Percentiles rank a stretch among this genome's conserved stretches.
phyloP scores from a whole-genome alignment of 1,284 basidiomycete genomes.

The Sanghuangporus weigelae region DNA sequence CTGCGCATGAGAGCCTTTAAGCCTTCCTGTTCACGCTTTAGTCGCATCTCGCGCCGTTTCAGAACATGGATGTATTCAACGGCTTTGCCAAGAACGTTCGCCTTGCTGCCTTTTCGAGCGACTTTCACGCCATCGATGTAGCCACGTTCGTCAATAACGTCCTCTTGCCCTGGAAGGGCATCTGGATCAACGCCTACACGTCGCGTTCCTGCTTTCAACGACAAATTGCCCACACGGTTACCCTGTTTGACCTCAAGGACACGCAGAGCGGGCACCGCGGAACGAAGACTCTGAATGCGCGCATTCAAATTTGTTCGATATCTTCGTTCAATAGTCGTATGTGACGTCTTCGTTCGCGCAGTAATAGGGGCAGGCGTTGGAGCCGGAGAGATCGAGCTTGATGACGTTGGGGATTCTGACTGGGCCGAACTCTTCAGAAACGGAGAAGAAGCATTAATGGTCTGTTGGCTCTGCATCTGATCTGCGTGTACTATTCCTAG shows the following conservation, averaged over 20 bases:
- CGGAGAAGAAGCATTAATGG: conserved; percentile 25
- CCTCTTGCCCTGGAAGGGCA: conserved; percentile 32
- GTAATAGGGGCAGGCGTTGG: conserved; percentile 25
- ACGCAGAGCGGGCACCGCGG: conserved; percentile 78
- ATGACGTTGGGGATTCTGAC: conserved; percentile 25
- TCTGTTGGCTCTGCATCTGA: conserved; percentile 16
- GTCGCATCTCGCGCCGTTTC: conserved; percentile 64
- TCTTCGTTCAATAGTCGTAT: conserved; percentile 87
- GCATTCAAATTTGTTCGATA: conserved; percentile 90
- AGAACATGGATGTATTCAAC: conserved; percentile 77
- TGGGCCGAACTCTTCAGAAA: conserved; percentile 23
- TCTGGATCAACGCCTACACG: conserved; percentile 27
- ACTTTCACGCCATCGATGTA: conserved; percentile 81
- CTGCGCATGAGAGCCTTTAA: conserved; percentile 60
- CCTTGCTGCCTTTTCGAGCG: conserved; percentile 79
- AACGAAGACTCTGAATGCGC: conserved; percentile 76
- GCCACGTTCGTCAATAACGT: conserved; percentile 66
- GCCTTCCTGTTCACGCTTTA: conserved; percentile 69
- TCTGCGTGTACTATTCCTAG: not conserved
- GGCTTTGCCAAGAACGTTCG: conserved; percentile 77
- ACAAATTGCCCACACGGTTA: conserved; percentile 35
- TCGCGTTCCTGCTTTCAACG: conserved; percentile 34
- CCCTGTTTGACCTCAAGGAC: conserved; percentile 50
- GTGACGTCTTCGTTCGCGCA: conserved; percentile 73
- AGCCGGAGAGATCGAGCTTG: conserved; percentile 26